Base-by-base conservation (phyloP, 306 rosid species). In the Myrica gale region DNA sequence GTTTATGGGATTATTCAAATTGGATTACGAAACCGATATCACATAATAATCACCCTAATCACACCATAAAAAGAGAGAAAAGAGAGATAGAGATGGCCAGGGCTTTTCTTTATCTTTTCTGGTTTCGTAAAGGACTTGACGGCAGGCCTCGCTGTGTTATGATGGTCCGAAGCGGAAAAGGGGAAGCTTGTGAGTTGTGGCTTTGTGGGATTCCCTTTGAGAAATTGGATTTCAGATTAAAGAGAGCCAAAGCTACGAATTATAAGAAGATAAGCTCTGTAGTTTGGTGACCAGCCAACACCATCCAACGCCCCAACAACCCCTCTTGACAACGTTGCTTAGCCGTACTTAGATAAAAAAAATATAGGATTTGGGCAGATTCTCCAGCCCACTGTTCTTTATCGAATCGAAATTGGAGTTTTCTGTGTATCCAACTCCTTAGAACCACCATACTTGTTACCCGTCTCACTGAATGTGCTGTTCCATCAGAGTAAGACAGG, bases 281-380 rank as follows among this genome's bases (percentile, higher is more conserved):
- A 44, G 63, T 70, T 76, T 53, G 85, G 81, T 81, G 75, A 81
- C 81, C 81, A 54, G 54, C 80, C 81, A 72, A 72, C 68, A 10
- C 60, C 74, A 39, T 46, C 84, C 74, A 71, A 76, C 75, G 9
- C 73, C 48, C 74, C 78, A 81, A 65, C 74, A 71, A 72, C 83
- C 50, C 47, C 56, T 54, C 69, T 47, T 73, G 69, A 79, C 78
- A 54, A 32, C 74, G 61, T 41, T 21, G 37, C 72, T 72, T 41
- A 62, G 60, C 77, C 37, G 37, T 32, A 32, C 37, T 32, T 32
- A 2, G 37, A 2, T 32, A 32, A 32, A 32, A 23, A 23, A 32
- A 32, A 2, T 2, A 32, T 32, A 32, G 37, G 37, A 32, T 32
- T 32, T 32, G 37, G 37, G 37, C 37, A 32, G 37, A 32, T 32